phyloP scores from a whole-genome alignment of 2,329 filamentous ascomycete species.

The Colletotrichum eleusines region DNA sequence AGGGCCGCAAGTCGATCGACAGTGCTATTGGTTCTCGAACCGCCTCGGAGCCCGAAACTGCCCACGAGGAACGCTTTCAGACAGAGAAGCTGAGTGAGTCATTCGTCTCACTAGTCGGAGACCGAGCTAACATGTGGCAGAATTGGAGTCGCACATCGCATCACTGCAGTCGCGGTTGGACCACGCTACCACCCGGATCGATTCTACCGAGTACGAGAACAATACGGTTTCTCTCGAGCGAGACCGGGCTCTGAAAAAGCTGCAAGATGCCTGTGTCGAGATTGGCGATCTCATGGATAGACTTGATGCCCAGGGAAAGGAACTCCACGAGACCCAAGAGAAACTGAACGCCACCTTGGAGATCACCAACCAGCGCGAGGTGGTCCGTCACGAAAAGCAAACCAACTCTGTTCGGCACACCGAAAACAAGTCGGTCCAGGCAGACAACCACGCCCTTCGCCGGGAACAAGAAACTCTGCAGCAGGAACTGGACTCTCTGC shows the following conservation, averaged over 20 bases:
- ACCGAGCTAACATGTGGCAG: conserved; percentile 49
- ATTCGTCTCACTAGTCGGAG: neutral
- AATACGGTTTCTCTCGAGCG: conserved; percentile 73
- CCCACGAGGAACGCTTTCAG: conserved; percentile 58
- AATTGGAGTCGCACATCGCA: conserved; percentile 70
- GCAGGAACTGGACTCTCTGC: conserved; percentile 56
- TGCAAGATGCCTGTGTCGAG: conserved; percentile 70
- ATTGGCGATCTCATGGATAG: conserved; percentile 63
- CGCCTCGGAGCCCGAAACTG: conserved; percentile 58
- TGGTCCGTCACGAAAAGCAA: conserved; percentile 57
- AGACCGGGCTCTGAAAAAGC: conserved; percentile 72
- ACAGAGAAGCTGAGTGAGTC: conserved; percentile 69
- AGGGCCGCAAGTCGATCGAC: conserved; percentile 55
- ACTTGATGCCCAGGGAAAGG: conserved; percentile 56
- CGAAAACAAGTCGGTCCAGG: conserved; percentile 57
- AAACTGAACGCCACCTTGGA: conserved; percentile 55
- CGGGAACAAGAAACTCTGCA: conserved; percentile 53
- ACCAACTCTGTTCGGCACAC: conserved; percentile 51
- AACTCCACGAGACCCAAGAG: conserved; percentile 57
- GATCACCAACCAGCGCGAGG: conserved; percentile 22
- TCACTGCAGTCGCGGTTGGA: conserved; percentile 72
- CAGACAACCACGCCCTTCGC: conserved; percentile 55
- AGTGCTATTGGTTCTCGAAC: conserved; percentile 51
- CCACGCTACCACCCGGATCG: conserved; percentile 71
- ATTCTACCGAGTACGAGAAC: conserved; percentile 72